Base-by-base conservation (phyloP, 208 protist genomes). In the Porcisia hertigi region DNA sequence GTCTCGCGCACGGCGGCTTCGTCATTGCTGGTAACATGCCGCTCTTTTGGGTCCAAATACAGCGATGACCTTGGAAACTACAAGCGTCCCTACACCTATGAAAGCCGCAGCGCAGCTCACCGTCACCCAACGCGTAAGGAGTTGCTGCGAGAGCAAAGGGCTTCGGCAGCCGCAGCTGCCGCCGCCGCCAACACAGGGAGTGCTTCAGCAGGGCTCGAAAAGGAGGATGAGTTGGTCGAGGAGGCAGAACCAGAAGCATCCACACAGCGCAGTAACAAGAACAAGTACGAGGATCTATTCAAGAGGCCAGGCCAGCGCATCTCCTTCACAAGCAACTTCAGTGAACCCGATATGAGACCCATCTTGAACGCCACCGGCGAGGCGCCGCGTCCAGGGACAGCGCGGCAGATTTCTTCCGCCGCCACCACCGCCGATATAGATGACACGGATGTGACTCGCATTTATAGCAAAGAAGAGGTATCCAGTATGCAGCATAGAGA, bases 381-480 rank as follows among this genome's bases (percentile, higher is more conserved):
- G 9, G 76, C n/a, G 41, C 8, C 45, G 57, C 71, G 14, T 23
- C 18, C 41, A n/a, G 69, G 34, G 20, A 30, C 53, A 47, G 69
- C 69, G 69, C 36, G 34, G 30, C 36, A 30, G 69, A 54, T 16
- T 1, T 18, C 66, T 43, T 53, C 62, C 18, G 20, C 36, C 12
- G 6, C 41, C 23, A 25, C 52, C 43, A 1, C 73, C 18, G 71
- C 25, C 1, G 39, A 74, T 12, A 73, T 79, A 54, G 81, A 84
- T 9, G 88, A 86, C 52, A 85, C 82, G 64, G 86, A 92, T 59
- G 86, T 92, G 49, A 93, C 88, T 36, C 75, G 81, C 54, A 90
- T 93, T n/a, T 93, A 95, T 82, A 91, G 79, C 76, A 77, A 67
- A 69, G 85, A 92, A 53, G 91, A 93, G 79, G 80, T 95, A 65